Percentiles rank a stretch among this genome's conserved stretches.
phyloP scores from a whole-genome alignment of 2,329 filamentous ascomycete species.

The Fusarium austroafricanum region DNA sequence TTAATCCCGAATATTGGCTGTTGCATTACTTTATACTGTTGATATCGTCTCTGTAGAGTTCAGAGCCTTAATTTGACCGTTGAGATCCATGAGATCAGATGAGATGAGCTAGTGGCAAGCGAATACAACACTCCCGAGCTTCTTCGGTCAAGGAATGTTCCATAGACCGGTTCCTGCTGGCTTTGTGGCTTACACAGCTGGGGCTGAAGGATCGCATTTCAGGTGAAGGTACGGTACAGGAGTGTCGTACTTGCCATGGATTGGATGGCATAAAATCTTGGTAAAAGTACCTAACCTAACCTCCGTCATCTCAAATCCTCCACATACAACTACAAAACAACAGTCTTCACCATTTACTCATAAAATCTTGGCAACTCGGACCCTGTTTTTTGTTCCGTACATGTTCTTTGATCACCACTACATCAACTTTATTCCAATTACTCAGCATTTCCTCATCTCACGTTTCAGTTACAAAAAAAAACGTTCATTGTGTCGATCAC shows the following conservation, averaged over 20 bases:
- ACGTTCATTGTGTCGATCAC: conserved; percentile 19
- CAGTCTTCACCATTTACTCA: not conserved
- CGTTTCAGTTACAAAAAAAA: not conserved
- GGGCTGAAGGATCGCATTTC: conserved; percentile 21
- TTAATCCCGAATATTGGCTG: not conserved
- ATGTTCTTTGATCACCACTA: not conserved
- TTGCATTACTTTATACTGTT: not conserved
- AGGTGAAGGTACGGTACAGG: not conserved
- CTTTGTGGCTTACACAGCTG: conserved; percentile 29
- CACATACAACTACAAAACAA: conserved; percentile 7
- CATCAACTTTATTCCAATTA: conserved; percentile 2
- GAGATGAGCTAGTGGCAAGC: conserved; percentile 29
- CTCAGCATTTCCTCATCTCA: conserved; percentile 13
- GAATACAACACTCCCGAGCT: conserved; percentile 19
- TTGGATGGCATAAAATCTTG: conserved; percentile 7
- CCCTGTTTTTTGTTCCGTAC: conserved; percentile 7
- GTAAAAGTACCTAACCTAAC: not conserved
- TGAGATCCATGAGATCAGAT: not conserved
- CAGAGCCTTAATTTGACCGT: not conserved
- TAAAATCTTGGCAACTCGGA: conserved; percentile 2
- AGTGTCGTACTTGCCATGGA: conserved; percentile 6
- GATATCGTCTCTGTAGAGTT: not conserved
- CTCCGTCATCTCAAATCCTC: conserved; percentile 19
- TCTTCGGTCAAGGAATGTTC: conserved; percentile 28
- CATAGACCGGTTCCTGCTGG: conserved; percentile 8